phyloP scores from a whole-genome alignment of 805 yeast genomes.

The Candida qinlingensis region DNA sequence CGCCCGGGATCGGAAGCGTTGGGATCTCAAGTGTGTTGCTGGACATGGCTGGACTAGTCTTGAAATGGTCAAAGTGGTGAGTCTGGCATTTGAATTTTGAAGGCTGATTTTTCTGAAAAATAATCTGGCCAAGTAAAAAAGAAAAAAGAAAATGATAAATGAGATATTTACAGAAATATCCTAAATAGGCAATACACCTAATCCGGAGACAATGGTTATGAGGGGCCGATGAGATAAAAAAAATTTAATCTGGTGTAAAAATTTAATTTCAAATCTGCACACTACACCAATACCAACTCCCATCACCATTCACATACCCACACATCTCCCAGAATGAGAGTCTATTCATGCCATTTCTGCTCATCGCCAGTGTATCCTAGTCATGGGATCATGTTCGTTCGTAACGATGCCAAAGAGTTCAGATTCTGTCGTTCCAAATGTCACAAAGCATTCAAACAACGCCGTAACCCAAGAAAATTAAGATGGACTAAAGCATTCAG shows the following conservation, averaged over 20 bases:
- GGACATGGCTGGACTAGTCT: background rate
- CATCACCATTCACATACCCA: no score
- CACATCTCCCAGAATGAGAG: conserved; percentile 51
- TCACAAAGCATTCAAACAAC: conserved; percentile 94
- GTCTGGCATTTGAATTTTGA: no score
- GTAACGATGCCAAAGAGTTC: conserved; percentile 97
- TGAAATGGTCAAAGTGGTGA: no score
- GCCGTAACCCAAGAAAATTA: conserved; percentile 97
- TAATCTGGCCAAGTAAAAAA: background rate
- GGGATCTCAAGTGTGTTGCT: conserved; percentile 43
- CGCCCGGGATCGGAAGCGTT: conserved; percentile 53
- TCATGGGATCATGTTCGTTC: conserved; percentile 95
- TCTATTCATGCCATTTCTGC: conserved; percentile 91
- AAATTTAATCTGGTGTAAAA: background rate
- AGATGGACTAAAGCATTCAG: conserved; percentile 99
- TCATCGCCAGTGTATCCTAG: conserved; percentile 94
- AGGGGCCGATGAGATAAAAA: conserved; percentile 1
- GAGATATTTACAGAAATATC: background rate
- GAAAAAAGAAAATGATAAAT: conserved; percentile 1
- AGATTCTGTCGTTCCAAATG: conserved; percentile 97
- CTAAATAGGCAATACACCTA: conserved; percentile 5
- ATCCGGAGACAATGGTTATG: conserved; percentile 1
- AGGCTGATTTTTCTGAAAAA: background rate
- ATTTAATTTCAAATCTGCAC: background rate
- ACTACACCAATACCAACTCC: background rate